Conservation (phyloP, 2,329 filamentous ascomycete genomes). For the Microdochium paspali region DNA sequence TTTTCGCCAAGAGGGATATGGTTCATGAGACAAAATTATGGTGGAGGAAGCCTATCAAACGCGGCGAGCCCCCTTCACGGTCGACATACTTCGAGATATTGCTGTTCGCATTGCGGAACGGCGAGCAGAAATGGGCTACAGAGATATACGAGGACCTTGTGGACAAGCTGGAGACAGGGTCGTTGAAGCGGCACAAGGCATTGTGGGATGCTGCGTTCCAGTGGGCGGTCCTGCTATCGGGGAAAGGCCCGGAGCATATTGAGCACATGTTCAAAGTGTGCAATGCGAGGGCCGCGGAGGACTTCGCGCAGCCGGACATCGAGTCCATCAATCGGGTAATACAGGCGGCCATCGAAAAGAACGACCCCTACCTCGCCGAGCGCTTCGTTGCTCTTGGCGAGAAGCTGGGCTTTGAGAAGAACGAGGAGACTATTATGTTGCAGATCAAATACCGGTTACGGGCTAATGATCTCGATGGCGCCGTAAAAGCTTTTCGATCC, state of each 20-base stretch:
- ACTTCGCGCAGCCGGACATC: constrained; percentile 43
- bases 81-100: constrained; percentile 45
- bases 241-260: constrained; percentile 63
- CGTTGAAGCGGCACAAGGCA: constrained; percentile 34
- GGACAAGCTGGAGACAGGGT: constrained; percentile 20
- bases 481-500: constrained; percentile 53
- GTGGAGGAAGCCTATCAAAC: constrained; percentile 47
- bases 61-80: constrained; percentile 27
- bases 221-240: constrained; percentile 62
- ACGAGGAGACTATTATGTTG: constrained; percentile 62
- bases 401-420: constrained; percentile 54
- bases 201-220: constrained; percentile 67
- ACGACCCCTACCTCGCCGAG: constrained; percentile 64
- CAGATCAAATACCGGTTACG: constrained; percentile 70
- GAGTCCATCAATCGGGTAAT: constrained; percentile 71
- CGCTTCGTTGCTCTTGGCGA: constrained; percentile 60
- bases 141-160: constrained; percentile 45
- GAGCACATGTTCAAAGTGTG: constrained; percentile 59
- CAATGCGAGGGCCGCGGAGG: background rate
- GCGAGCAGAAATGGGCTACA: constrained; percentile 53
- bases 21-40: constrained; percentile 56
- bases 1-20: constrained; percentile 50
- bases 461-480: constrained; percentile 62
- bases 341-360: constrained; percentile 57
- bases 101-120: constrained; percentile 49